Base-by-base conservation (phyloP, 805 yeast genomes). In the Barnettozyma californica region DNA sequence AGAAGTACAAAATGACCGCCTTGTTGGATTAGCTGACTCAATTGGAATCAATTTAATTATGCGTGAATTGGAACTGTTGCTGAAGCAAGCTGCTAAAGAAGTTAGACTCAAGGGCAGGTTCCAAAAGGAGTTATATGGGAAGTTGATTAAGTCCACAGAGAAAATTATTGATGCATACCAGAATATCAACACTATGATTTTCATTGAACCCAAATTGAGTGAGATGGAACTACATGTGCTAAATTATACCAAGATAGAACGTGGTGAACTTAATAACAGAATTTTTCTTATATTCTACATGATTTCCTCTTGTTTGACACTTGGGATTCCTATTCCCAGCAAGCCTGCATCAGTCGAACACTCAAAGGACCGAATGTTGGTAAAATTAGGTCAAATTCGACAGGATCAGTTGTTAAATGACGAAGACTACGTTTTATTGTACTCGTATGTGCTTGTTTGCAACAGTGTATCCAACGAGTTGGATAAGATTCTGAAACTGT, bases 331-430 rank as follows among this genome's bases (percentile, higher is more conserved):
- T 2, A 61, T 87, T 21, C 95, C 95, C 0, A 78, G 76, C 21
- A 82, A 81, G 55, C 83, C 91, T 1, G 92, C 94, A 0, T 81
- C 87, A 0, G 83, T 89, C 0, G 86, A 78, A 39, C 86, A 83
- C 60, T 83, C 94, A 0, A 78, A 82, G 55, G 87, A 83, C 52
- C 65, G 90, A 31, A 71, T 87, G 69, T 70, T 87, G 53, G 76
- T 72, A 41, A 86, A 84, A 55, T 68, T 87, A 53, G 80, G 77
- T 51, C 81, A 78, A 50, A 77, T 82, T 18, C 67, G 94, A 44
- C 59, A 65, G 48, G 56, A 68, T 40, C 60, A 59, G 31, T 52
- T 59, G 18, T 61, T 81, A 38, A 68, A 75, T 10, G 84, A 84
- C 58, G 86, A 84, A 52, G 95, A 87, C 56, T 87, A 85, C 61